Conservation (phyloP, 352 stramenopile genomes). For the Globisporangium yorkense region DNA sequence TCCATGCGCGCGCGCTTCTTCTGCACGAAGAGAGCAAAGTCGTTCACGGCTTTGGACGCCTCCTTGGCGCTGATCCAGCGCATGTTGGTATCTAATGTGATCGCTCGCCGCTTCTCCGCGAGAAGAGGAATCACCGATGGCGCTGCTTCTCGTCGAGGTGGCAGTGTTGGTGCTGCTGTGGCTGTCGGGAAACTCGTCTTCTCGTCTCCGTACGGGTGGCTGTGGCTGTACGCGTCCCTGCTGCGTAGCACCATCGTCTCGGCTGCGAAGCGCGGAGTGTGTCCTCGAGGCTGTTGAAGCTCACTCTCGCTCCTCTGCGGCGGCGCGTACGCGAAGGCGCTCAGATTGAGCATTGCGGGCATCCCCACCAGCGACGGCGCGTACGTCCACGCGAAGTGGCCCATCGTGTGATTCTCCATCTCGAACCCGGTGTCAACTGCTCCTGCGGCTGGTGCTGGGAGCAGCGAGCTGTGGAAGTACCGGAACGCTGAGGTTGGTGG, state of each 20-base stretch:
- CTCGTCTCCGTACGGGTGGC: background rate
- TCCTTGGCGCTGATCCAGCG: conserved; percentile 78
- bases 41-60: conserved; percentile 68
- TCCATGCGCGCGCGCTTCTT: conserved; percentile 73
- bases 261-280: background rate
- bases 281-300: background rate
- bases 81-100: conserved; percentile 40
- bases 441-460: background rate
- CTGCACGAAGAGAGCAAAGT: conserved; percentile 74
- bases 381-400: conserved; percentile 2
- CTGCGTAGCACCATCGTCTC: background rate
- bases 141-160: background rate
- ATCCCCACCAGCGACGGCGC: background rate
- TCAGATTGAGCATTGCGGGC: conserved; percentile 1
- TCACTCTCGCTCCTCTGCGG: background rate
- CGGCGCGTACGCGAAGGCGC: background rate
- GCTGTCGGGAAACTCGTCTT: background rate
- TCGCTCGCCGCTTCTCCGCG: conserved; percentile 4
- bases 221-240: background rate
- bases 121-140: conserved; percentile 1
- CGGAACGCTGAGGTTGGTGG: background rate
- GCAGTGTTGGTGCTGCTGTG: background rate
- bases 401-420: conserved; percentile 7
- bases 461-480: background rate
- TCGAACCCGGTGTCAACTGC: background rate